phyloP scores from a whole-genome alignment of 768 basidiomycete species.

The Candolleomyces eurysporus region DNA sequence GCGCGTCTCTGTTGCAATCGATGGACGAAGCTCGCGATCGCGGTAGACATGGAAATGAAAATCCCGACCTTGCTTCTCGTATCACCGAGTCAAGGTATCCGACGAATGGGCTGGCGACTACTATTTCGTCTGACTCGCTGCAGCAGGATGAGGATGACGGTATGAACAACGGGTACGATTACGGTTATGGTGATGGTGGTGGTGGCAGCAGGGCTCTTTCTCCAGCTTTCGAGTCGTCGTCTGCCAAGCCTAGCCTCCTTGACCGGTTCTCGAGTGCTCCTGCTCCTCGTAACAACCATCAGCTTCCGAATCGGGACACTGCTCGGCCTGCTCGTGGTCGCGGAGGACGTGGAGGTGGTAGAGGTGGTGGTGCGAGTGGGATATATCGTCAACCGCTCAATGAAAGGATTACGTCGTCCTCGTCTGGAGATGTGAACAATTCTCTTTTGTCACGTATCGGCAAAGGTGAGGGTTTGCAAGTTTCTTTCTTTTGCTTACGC shows the following conservation, averaged over 20 bases:
- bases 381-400: background rate
- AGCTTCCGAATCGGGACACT: background rate
- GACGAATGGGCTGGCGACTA: background rate
- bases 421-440: background rate
- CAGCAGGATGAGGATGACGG: background rate
- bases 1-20: too few species aligned
- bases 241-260: background rate
- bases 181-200: background rate
- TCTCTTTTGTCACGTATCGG: background rate
- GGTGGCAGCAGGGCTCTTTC: background rate
- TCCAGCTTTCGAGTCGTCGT: background rate
- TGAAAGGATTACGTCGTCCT: background rate
- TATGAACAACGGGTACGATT: background rate
- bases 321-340: background rate
- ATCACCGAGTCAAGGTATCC: background rate
- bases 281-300: background rate
- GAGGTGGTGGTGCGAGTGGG: constrained; percentile 2
- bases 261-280: background rate
- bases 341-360: constrained; percentile 1
- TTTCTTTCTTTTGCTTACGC: background rate
- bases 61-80: background rate
- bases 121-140: background rate
- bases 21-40: background rate
- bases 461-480: background rate
- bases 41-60: background rate